These are phyloP conservation scores for Durio zibethinus DNA, from an alignment of 345 rosid species.

Conservation along the genomic window DNA sequence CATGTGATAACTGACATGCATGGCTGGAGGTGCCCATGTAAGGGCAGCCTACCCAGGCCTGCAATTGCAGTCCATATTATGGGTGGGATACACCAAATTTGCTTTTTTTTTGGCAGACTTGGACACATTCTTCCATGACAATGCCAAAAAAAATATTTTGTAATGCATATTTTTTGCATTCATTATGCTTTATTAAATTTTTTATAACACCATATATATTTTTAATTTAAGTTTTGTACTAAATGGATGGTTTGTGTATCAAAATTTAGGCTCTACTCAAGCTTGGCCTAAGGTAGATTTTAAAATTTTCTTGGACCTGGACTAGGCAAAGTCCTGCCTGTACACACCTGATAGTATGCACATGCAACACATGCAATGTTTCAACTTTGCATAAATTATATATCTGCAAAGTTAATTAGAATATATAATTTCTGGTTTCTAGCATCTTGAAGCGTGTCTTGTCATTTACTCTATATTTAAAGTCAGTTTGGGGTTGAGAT, in stretches of 20 bases:
- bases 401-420: background rate
- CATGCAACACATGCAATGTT: background rate
- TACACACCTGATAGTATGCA: background rate
- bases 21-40: background rate
- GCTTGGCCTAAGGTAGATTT: background rate
- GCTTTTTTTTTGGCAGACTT: background rate
- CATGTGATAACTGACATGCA: background rate
- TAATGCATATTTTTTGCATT: background rate
- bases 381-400: background rate
- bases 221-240: background rate
- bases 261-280: background rate
- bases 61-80: background rate
- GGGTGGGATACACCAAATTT: background rate
- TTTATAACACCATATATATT: background rate
- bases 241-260: background rate
- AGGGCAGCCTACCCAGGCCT: background rate
- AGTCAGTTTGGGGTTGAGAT: conserved; percentile 1
- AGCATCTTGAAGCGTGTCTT: background rate
- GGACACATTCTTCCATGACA: background rate
- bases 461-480: background rate
- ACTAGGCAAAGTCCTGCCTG: background rate
- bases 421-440: background rate
- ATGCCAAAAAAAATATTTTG: background rate
- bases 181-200: background rate
- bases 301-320: background rate